Conservation (phyloP, 148 eudicot species). For the Gaultheria prostrata region DNA sequence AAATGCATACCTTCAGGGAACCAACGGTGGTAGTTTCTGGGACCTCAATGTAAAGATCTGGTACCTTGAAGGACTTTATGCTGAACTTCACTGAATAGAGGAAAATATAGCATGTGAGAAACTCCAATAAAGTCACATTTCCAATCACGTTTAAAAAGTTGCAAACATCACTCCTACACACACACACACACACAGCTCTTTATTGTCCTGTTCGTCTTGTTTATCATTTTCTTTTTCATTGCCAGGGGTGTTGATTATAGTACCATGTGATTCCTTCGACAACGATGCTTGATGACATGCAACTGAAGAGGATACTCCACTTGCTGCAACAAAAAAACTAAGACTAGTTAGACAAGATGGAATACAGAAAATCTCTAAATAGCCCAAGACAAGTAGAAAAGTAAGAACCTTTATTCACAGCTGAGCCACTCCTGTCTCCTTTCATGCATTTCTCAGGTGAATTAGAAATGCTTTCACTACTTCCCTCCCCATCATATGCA, state of each 20-base stretch:
- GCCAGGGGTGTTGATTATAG: not conserved
- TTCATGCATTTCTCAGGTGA: constrained; percentile 53
- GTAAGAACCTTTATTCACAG: constrained; percentile 50
- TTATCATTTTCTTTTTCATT: not conserved
- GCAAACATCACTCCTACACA: not conserved
- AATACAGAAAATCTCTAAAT: not conserved
- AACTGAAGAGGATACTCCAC: constrained; percentile 39
- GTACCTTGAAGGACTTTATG: constrained; percentile 92
- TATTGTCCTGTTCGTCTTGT: not conserved
- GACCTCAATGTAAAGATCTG: constrained; percentile 90
- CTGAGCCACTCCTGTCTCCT: constrained; percentile 37
- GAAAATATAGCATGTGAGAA: constrained; percentile 27
- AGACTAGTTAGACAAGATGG: not conserved
- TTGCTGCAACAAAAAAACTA: constrained; percentile 38
- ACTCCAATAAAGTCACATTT: not conserved
- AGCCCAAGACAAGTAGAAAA: constrained; percentile 9
- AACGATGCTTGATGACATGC: constrained; percentile 40
- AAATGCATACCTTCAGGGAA: constrained; percentile 70
- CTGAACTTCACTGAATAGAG: constrained; percentile 76
- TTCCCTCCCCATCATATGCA: constrained; percentile 62
- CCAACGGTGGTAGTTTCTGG: constrained; percentile 89
- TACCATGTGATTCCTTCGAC: constrained; percentile 64
- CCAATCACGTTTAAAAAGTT: not conserved
- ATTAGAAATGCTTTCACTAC: constrained; percentile 80
- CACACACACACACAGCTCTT: not conserved